A percentile compares a stretch with the other conserved stretches of the same genome.
These are phyloP conservation scores for Botryosphaeria dothidea DNA, from an alignment of 2,329 filamentous ascomycete species.

Conservation along the genomic window DNA sequence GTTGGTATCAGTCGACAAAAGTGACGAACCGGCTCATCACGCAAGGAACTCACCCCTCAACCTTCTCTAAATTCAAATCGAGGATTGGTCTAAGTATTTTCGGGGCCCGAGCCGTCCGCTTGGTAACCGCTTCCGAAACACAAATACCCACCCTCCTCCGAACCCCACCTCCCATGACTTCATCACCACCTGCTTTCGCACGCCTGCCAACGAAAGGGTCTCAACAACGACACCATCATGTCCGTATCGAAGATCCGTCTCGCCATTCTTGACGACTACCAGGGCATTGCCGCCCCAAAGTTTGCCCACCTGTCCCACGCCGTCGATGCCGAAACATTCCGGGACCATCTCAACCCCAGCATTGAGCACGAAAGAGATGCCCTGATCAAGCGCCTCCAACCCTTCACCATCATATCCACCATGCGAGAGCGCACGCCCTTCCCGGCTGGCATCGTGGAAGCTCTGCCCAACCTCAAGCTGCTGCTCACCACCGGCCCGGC, in stretches of 20 bases:
- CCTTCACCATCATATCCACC: conserved; percentile 71
- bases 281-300: conserved; percentile 59
- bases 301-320: conserved; percentile 59
- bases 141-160: too few species aligned
- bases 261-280: conserved; percentile 79
- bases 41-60: too few species aligned
- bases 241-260: conserved; percentile 33
- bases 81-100: too few species aligned
- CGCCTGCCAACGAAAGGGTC: not conserved
- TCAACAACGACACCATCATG: not conserved
- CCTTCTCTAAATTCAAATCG: too few species aligned
- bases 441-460: conserved; percentile 61
- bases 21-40: too few species aligned
- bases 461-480: conserved; percentile 74
- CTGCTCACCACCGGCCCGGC: conserved; percentile 61
- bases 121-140: too few species aligned
- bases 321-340: conserved; percentile 19
- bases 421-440: conserved; percentile 87
- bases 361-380: conserved; percentile 33
- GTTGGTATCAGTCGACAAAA: too few species aligned
- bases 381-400: conserved; percentile 66
- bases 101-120: too few species aligned
- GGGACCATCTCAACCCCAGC: not conserved
- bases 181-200: too few species aligned
- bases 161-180: too few species aligned